Conservation (phyloP, 345 rosid species). For the Populus simonii region DNA sequence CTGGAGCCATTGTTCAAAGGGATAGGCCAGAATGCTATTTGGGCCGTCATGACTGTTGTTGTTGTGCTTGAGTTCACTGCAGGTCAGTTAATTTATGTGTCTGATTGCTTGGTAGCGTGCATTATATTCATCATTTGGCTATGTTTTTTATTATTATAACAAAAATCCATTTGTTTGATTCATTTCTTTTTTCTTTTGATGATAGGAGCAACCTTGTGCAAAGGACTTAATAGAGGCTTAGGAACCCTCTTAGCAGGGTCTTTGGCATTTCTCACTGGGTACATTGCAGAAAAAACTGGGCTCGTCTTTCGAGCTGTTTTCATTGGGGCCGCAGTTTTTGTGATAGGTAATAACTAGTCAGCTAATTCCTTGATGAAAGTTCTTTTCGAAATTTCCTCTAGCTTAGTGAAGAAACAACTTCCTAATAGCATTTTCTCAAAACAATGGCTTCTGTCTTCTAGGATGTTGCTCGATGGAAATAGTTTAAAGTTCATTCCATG, state of each 20-base stretch:
- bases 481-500: background rate
- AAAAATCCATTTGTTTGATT: background rate
- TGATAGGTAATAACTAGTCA: slow-evolving; percentile 47
- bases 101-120: background rate
- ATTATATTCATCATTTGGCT: too few relatives aligned
- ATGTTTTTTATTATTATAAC: background rate
- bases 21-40: slow-evolving; percentile 57
- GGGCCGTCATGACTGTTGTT: slow-evolving; percentile 89
- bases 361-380: background rate
- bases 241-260: slow-evolving; percentile 75
- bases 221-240: slow-evolving; percentile 79
- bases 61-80: slow-evolving; percentile 81
- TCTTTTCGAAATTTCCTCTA: background rate
- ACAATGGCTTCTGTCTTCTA: background rate
- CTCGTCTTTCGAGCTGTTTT: slow-evolving; percentile 61
- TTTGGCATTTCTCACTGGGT: slow-evolving; percentile 62
- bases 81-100: slow-evolving; percentile 26
- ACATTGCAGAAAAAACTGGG: slow-evolving; percentile 50
- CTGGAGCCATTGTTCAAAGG: slow-evolving; percentile 63
- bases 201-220: slow-evolving; percentile 77
- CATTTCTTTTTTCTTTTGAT: background rate
- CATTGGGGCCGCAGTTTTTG: slow-evolving; percentile 64
- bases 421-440: background rate
- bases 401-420: background rate
- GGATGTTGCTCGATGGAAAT: background rate